Evolutionary conservation across 2,329 filamentous ascomycete species (phyloP).

Genomic region (Alternaria longipes): DNA sequence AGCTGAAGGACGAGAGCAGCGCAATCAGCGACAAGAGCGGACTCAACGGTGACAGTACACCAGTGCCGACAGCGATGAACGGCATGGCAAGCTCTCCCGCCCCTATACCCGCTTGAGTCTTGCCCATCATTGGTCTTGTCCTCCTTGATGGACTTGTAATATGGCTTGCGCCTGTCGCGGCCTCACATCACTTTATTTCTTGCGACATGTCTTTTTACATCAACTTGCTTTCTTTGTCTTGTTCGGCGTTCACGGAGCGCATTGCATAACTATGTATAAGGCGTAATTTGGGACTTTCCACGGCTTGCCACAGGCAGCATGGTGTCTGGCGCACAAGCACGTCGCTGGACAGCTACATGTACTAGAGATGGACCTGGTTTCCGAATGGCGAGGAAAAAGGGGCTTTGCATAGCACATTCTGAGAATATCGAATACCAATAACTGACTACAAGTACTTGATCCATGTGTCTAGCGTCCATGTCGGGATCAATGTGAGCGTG

Average conservation of each 20-base stretch:
- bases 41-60: conserved; percentile 59
- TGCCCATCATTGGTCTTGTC: not conserved
- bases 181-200: conserved; percentile 6
- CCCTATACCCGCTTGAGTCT: conserved; percentile 41
- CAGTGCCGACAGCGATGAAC: conserved; percentile 55
- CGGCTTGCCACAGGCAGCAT: conserved; percentile 22
- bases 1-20: conserved; percentile 66
- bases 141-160: not conserved
- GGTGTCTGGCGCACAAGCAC: conserved; percentile 11
- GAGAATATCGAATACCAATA: conserved; percentile 7
- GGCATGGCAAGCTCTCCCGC: conserved; percentile 62
- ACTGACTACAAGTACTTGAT: not conserved
- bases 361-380: conserved; percentile 5
- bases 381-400: not conserved
- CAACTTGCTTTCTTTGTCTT: conserved; percentile 27
- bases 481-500: conserved; percentile 6
- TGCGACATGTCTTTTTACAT: conserved; percentile 21
- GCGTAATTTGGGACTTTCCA: conserved; percentile 26
- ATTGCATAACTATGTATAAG: conserved; percentile 32
- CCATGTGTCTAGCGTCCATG: not conserved
- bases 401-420: conserved; percentile 12
- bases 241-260: conserved; percentile 36
- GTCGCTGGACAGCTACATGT: conserved; percentile 4
- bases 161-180: not conserved
- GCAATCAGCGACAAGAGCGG: conserved; percentile 69